These are phyloP conservation scores for Candida incommunis DNA, from an alignment of 805 yeast genomes.

Conservation along the genomic window DNA sequence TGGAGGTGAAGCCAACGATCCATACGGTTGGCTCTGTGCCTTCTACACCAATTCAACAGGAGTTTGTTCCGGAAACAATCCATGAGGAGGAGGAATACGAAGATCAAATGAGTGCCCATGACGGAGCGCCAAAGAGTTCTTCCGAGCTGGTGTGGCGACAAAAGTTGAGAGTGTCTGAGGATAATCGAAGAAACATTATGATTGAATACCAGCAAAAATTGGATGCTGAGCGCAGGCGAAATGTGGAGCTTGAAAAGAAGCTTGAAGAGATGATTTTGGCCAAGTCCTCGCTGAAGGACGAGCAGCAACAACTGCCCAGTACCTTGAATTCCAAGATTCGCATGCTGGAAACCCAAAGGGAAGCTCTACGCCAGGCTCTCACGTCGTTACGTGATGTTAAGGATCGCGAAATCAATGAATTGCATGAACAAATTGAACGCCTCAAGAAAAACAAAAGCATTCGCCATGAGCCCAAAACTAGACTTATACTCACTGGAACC, in stretches of 20 bases:
- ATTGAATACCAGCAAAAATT: conserved; percentile 13
- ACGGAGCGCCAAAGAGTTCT: neutral
- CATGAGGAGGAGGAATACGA: conserved; percentile 1
- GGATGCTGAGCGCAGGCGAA: conserved; percentile 10
- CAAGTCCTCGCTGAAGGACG: conserved; percentile 1
- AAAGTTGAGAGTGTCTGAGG: conserved; percentile 11
- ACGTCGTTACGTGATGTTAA: conserved; percentile 10
- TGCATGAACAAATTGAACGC: conserved; percentile 3
- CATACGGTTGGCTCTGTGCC: conserved; percentile 1
- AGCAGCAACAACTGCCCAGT: neutral
- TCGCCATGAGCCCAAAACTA: neutral
- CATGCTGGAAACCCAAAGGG: conserved; percentile 11
- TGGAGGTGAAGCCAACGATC: neutral
- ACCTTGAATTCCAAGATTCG: conserved; percentile 5
- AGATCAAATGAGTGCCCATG: neutral
- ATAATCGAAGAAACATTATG: conserved; percentile 7
- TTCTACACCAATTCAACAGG: neutral
- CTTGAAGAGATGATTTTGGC: conserved; percentile 4
- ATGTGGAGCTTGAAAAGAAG: conserved; percentile 9
- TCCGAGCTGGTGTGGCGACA: conserved; percentile 3
- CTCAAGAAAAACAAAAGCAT: neutral
- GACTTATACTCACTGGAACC: neutral
- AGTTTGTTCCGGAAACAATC: neutral
- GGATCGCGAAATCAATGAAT: conserved; percentile 11
- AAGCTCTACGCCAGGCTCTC: conserved; percentile 12